Conservation (phyloP, 2,329 filamentous ascomycete species). For the Ascochyta rabiei region DNA sequence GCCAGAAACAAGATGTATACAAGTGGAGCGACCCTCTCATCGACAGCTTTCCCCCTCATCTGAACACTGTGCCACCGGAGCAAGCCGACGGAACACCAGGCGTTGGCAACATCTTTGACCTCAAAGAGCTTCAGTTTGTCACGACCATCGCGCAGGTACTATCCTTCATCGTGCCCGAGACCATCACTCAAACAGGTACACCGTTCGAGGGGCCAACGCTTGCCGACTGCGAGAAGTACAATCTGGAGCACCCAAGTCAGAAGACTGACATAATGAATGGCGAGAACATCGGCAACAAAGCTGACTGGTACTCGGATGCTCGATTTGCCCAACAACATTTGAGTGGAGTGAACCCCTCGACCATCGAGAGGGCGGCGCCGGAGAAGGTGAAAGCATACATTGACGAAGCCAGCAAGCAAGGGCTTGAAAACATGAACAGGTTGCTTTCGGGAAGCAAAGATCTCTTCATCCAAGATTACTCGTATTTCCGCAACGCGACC, state of each 20-base stretch:
- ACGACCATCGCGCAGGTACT: background rate
- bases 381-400: background rate
- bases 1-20: conserved; percentile 5
- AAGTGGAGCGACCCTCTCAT: conserved; percentile 4
- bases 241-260: conserved; percentile 3
- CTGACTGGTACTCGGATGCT: conserved; percentile 17
- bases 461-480: conserved; percentile 14
- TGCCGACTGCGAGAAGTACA: conserved; percentile 16
- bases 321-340: conserved; percentile 16
- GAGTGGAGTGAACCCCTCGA: conserved; percentile 14
- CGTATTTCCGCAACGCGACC: conserved; percentile 14
- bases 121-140: background rate
- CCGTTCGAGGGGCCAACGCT: conserved; percentile 12
- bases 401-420: conserved; percentile 6
- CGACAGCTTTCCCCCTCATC: conserved; percentile 7
- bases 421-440: background rate
- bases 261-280: conserved; percentile 18
- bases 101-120: conserved; percentile 5
- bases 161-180: conserved; percentile 9
- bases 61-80: background rate
- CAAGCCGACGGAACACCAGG: background rate
- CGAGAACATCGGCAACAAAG: conserved; percentile 10
- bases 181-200: background rate
- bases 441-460: conserved; percentile 3
- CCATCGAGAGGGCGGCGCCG: conserved; percentile 1